Evolutionary conservation across 2,329 filamentous ascomycete species (phyloP).

Genomic region (Ophiostoma quercus): DNA sequence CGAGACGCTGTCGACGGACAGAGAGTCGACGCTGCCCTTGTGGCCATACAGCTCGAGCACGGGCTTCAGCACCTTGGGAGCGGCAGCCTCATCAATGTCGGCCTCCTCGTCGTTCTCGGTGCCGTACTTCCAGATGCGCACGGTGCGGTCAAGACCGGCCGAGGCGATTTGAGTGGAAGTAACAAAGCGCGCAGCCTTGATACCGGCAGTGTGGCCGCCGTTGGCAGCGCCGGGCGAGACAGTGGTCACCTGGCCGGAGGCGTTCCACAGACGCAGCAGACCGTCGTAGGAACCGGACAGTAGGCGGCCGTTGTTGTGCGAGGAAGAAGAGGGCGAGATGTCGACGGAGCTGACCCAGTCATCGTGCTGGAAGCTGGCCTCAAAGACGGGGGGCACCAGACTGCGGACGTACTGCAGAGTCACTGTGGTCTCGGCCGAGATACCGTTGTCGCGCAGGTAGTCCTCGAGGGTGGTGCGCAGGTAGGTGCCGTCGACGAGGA

Average conservation of each 20-base stretch:
- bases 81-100: conserved; percentile 63
- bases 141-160: conserved; percentile 74
- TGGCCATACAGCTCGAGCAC: conserved; percentile 32
- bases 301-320: conserved; percentile 59
- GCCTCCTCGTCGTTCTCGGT: conserved; percentile 65
- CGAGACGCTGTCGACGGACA: conserved; percentile 65
- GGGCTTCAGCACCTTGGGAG: conserved; percentile 23
- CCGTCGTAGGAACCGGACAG: conserved; percentile 95
- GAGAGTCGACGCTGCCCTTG: conserved; percentile 62
- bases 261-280: conserved; percentile 81
- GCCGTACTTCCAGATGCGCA: conserved; percentile 84
- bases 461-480: conserved; percentile 85
- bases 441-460: conserved; percentile 77
- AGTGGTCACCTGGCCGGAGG: conserved; percentile 76
- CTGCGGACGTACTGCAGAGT: conserved; percentile 91
- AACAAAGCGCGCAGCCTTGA: conserved; percentile 81
- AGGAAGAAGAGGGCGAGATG: conserved; percentile 64
- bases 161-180: conserved; percentile 74
- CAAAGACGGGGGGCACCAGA: conserved; percentile 79
- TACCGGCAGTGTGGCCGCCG: conserved; percentile 68
- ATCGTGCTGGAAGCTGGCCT: conserved; percentile 92
- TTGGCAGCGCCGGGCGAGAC: conserved; percentile 62
- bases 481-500: conserved; percentile 90
- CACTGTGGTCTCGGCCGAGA: conserved; percentile 82
- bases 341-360: conserved; percentile 93